phyloP scores from a whole-genome alignment of 768 basidiomycete species.

The Royoungia palumana region DNA sequence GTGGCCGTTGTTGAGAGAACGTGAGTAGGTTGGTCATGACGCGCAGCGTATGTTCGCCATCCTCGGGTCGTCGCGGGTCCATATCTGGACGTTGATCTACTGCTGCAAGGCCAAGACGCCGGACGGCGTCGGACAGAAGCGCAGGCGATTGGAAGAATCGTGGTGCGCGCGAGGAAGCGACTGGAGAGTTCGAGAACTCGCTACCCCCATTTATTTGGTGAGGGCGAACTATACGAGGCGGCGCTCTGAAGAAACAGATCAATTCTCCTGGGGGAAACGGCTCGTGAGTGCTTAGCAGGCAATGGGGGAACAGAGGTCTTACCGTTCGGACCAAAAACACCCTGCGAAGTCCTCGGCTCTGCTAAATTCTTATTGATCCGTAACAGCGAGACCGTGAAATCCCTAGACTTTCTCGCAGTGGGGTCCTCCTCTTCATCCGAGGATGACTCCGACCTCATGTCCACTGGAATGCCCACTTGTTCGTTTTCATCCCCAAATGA shows the following conservation, averaged over 20 bases:
- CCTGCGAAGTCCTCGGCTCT: conserved; percentile 84
- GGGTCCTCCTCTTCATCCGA: conserved; percentile 63
- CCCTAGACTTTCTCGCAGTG: conserved; percentile 40
- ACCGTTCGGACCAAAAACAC: conserved; percentile 89
- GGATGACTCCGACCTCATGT: conserved; percentile 58
- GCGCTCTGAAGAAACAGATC: conserved; percentile 80
- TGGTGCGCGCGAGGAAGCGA: conserved; percentile 23
- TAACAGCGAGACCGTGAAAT: conserved; percentile 51
- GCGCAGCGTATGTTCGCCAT: conserved; percentile 59
- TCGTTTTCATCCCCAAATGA: conserved; percentile 66
- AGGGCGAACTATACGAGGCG: conserved; percentile 68
- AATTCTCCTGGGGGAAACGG: conserved; percentile 61
- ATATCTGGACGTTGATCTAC: conserved; percentile 46
- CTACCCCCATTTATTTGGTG: conserved; percentile 30
- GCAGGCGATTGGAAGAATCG: conserved; percentile 59
- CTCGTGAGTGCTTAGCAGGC: conserved; percentile 1
- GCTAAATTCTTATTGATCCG: conserved; percentile 74
- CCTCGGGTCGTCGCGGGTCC: conserved; percentile 44
- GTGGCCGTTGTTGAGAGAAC: conserved; percentile 44
- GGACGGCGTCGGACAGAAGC: conserved; percentile 70
- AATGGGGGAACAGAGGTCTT: conserved; percentile 8
- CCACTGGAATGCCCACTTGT: conserved; percentile 35
- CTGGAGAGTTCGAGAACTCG: conserved; percentile 51
- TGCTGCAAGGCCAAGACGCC: conserved; percentile 59
- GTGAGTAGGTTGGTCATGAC: conserved; percentile 77